A percentile compares a stretch with the other conserved stretches of the same genome.
Evolutionary conservation across 2,329 filamentous ascomycete species (phyloP).

Genomic region (Ophiocordyceps robertsii): DNA sequence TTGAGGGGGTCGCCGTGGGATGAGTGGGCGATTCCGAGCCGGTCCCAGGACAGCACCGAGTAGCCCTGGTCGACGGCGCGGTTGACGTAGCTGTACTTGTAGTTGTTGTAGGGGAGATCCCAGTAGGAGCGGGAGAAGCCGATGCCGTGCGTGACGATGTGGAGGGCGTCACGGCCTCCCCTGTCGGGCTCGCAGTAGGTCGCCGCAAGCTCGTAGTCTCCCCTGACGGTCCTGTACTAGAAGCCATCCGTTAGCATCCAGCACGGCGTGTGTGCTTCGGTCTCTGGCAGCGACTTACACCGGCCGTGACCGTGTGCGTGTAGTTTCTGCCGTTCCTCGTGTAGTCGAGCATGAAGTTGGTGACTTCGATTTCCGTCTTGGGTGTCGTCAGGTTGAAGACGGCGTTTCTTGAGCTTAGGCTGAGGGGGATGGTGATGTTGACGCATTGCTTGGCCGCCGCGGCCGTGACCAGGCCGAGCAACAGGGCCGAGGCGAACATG

Average conservation of each 20-base stretch:
- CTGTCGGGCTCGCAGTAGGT: conserved; percentile 46
- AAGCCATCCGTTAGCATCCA: neutral
- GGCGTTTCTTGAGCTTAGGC: conserved; percentile 38
- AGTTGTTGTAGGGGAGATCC: conserved; percentile 42
- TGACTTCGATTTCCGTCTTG: conserved; percentile 40
- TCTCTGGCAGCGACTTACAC: conserved; percentile 16
- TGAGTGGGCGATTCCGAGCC: conserved; percentile 46
- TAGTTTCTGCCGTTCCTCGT: conserved; percentile 36
- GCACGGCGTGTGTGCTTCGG: neutral
- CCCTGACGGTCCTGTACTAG: conserved; percentile 34
- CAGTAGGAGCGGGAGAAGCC: conserved; percentile 40
- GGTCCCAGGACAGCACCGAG: conserved; percentile 47
- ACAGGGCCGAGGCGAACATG: conserved; percentile 4
- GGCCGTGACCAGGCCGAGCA: conserved; percentile 12
- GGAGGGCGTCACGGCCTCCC: conserved; percentile 21
- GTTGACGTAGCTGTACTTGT: conserved; percentile 50
- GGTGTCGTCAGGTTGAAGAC: conserved; percentile 36
- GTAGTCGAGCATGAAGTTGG: conserved; percentile 38
- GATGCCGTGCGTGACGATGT: conserved; percentile 28
- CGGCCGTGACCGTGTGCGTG: conserved; percentile 27
- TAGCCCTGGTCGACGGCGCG: conserved; percentile 41
- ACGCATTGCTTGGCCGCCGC: conserved; percentile 23
- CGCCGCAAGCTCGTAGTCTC: conserved; percentile 42
- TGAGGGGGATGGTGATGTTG: conserved; percentile 42
- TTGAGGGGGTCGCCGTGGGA: conserved; percentile 44